phyloP scores from a whole-genome alignment of 1,284 basidiomycete genomes.

The Apiotrichum akiyoshidainum region DNA sequence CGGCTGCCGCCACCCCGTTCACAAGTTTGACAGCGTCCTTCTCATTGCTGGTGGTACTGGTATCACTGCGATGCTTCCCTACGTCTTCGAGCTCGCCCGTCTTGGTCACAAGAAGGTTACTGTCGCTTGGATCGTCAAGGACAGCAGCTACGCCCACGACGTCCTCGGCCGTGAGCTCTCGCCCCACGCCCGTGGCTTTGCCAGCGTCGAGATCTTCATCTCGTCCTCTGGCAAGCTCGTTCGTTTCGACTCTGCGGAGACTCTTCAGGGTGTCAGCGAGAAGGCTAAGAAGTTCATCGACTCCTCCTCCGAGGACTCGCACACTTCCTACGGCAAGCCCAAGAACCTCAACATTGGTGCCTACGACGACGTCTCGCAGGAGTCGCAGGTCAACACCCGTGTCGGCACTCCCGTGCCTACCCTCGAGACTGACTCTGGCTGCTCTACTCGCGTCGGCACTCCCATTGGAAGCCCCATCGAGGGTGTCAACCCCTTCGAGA shows the following conservation, averaged over 20 bases:
- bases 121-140: conserved; percentile 31
- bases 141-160: conserved; percentile 27
- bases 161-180: conserved; percentile 28
- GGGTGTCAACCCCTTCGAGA: background rate
- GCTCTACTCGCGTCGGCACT: too few relatives aligned
- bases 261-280: background rate
- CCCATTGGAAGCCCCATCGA: background rate
- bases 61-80: conserved; percentile 34
- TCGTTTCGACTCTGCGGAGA: background rate
- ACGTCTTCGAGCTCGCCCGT: conserved; percentile 20
- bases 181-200: background rate
- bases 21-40: conserved; percentile 26
- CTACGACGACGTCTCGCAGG: background rate
- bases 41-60: conserved; percentile 36
- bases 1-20: conserved; percentile 24
- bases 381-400: too few relatives aligned
- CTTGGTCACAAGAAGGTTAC: conserved; percentile 7
- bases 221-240: conserved; percentile 1
- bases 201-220: conserved; percentile 15
- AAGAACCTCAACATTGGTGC: background rate
- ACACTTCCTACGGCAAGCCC: background rate
- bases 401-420: too few relatives aligned
- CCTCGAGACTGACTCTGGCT: too few relatives aligned
- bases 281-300: background rate
- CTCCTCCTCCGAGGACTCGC: too few relatives aligned